Evolutionary conservation across 495 filamentous ascomycete species (phyloP).

Genomic region (Hapsidospora chrysogenum): DNA sequence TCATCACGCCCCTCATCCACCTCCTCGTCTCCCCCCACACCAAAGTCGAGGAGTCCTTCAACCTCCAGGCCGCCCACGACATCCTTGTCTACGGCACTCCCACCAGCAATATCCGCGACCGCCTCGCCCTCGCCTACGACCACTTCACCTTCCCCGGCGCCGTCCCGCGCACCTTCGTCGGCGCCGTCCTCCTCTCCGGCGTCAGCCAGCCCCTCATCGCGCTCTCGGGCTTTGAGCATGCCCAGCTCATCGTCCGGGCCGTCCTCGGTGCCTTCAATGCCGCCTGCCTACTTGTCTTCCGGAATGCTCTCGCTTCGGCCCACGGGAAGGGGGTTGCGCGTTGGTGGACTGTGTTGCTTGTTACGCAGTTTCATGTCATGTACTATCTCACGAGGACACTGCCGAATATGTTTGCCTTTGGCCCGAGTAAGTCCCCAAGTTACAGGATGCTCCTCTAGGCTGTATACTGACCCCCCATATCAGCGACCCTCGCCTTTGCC

Average conservation of each 20-base stretch:
- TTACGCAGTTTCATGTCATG: conserved; percentile 79
- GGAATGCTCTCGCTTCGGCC: conserved; percentile 39
- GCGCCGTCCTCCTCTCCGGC: conserved; percentile 55
- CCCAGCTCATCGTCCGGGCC: conserved; percentile 45
- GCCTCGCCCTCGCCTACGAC: conserved; percentile 51
- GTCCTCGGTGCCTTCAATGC: conserved; percentile 71
- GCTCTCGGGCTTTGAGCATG: conserved; percentile 25
- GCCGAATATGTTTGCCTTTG: conserved; percentile 95
- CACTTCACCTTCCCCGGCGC: conserved; percentile 84
- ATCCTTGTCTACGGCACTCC: conserved; percentile 68
- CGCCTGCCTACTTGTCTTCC: conserved; percentile 44
- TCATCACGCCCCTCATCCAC: conserved; percentile 54
- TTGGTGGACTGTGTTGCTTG: conserved; percentile 74
- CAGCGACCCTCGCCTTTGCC: conserved; percentile 54
- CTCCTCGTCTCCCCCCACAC: conserved; percentile 74
- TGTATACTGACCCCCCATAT: background rate
- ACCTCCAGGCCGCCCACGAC: conserved; percentile 88
- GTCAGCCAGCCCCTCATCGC: conserved; percentile 44
- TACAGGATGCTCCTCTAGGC: background rate
- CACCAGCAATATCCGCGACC: conserved; percentile 27
- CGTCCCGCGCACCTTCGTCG: conserved; percentile 81
- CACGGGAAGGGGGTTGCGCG: conserved; percentile 55
- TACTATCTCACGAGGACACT: conserved; percentile 88
- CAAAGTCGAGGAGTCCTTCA: conserved; percentile 98
- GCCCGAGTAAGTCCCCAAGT: conserved; percentile 36